These are phyloP conservation scores for Sonneratia caseolaris DNA, from an alignment of 345 rosid genomes.

Conservation along the genomic window DNA sequence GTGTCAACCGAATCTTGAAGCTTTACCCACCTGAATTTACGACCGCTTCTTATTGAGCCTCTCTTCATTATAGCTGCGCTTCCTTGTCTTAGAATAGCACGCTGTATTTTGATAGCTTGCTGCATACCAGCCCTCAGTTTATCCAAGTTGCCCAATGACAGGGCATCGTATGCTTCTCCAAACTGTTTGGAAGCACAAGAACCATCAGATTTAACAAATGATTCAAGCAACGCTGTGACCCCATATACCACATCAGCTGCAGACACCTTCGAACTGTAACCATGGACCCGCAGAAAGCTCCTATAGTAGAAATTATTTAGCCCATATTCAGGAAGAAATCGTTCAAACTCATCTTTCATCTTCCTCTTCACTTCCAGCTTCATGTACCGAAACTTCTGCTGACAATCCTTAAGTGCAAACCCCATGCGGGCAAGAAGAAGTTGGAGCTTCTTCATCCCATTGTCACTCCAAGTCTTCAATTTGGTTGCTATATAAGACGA, in stretches of 20 bases:
- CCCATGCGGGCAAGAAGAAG: constrained; percentile 97
- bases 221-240: constrained; percentile 92
- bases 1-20: constrained; percentile 71
- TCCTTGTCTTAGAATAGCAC: constrained; percentile 92
- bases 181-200: constrained; percentile 86
- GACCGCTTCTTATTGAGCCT: constrained; percentile 79
- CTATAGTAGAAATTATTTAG: constrained; percentile 77
- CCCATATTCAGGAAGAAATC: constrained; percentile 84
- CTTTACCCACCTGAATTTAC: constrained; percentile 95
- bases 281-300: constrained; percentile 76
- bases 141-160: constrained; percentile 67
- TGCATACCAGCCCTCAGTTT: constrained; percentile 78
- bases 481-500: constrained; percentile 80
- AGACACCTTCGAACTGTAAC: constrained; percentile 87
- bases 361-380: constrained; percentile 70
- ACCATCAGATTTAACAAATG: constrained; percentile 62
- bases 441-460: constrained; percentile 87
- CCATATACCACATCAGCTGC: constrained; percentile 97
- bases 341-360: constrained; percentile 84
- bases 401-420: constrained; percentile 84
- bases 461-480: constrained; percentile 93
- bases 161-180: constrained; percentile 85
- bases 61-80: constrained; percentile 77
- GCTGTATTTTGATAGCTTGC: constrained; percentile 81
- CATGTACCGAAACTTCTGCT: constrained; percentile 96